Evolutionary conservation across 148 eudicot genomes (phyloP).

Genomic region (Rhododendron vialii): DNA sequence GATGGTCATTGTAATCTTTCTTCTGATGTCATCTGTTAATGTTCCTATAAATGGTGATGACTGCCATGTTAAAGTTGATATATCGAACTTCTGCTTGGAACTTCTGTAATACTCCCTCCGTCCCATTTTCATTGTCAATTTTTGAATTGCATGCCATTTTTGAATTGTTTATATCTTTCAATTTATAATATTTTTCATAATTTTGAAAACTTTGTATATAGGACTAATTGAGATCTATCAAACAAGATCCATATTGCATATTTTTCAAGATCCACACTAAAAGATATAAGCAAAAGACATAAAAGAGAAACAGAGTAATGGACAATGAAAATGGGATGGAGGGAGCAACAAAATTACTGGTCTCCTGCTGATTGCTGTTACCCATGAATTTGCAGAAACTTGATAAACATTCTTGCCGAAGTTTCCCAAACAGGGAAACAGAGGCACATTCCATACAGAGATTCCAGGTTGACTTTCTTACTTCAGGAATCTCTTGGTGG

Average conservation of each 20-base stretch:
- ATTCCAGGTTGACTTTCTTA: slow-evolving; percentile 90
- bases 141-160: too few species aligned
- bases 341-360: not conserved
- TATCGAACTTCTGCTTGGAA: not conserved
- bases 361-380: slow-evolving; percentile 22
- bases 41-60: not conserved
- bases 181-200: too few species aligned
- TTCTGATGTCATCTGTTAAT: not conserved
- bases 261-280: too few species aligned
- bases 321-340: too few species aligned
- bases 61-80: not conserved
- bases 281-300: too few species aligned
- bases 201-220: too few species aligned
- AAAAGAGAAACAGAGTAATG: too few species aligned
- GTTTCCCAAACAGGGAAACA: slow-evolving; percentile 97
- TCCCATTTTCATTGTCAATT: too few species aligned
- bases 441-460: slow-evolving; percentile 95
- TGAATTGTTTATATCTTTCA: too few species aligned
- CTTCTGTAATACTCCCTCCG: too few species aligned
- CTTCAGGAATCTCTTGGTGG: slow-evolving; percentile 99
- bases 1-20: not conserved
- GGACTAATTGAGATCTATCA: too few species aligned
- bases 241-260: too few species aligned
- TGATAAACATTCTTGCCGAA: slow-evolving; percentile 94
- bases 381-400: slow-evolving; percentile 57